Percentiles rank a stretch among this genome's conserved stretches.
These are phyloP conservation scores for Artomyces pyxidatus DNA, from an alignment of 768 basidiomycete genomes.

Conservation along the genomic window DNA sequence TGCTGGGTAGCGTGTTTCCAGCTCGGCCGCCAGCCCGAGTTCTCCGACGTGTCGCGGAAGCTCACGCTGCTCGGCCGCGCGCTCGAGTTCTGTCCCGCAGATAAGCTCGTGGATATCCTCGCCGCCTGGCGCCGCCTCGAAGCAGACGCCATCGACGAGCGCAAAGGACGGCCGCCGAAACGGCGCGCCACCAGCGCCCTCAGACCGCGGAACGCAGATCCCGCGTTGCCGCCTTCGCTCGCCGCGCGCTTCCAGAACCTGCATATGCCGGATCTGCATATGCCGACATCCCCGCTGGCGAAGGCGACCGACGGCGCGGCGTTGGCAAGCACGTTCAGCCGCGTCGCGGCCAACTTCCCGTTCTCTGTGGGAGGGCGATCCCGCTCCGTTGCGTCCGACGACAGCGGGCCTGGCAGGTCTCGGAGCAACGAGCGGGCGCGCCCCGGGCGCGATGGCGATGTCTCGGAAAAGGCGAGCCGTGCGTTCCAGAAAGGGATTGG, in stretches of 20 bases:
- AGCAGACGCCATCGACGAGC: conserved; percentile 46
- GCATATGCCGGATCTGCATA: conserved; percentile 62
- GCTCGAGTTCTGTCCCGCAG: conserved; percentile 78
- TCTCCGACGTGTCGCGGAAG: conserved; percentile 56
- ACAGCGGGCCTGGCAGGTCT: conserved; percentile 27
- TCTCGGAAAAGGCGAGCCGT: conserved; percentile 66
- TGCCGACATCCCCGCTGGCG: conserved; percentile 60
- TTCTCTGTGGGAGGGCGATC: conserved; percentile 43
- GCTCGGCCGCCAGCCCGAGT: conserved; percentile 78
- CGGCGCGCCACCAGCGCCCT: conserved; percentile 16
- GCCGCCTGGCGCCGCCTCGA: conserved; percentile 70
- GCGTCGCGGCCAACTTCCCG: conserved; percentile 68
- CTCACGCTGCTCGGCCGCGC: conserved; percentile 71
- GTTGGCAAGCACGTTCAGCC: conserved; percentile 72
- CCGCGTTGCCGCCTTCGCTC: conserved; percentile 31
- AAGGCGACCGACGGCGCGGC: conserved; percentile 75
- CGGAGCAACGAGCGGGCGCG: conserved; percentile 27
- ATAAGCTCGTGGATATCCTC: conserved; percentile 72
- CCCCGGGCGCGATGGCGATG: conserved; percentile 40
- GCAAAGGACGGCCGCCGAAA: conserved; percentile 34
- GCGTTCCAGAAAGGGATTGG: conserved; percentile 88
- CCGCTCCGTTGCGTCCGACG: conserved; percentile 23
- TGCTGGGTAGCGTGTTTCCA: conserved; percentile 90
- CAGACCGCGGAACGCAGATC: conserved; percentile 1
- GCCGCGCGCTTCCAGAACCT: conserved; percentile 56